Conservation (phyloP, 1,284 basidiomycete genomes). For the Mycena sp. region DNA sequence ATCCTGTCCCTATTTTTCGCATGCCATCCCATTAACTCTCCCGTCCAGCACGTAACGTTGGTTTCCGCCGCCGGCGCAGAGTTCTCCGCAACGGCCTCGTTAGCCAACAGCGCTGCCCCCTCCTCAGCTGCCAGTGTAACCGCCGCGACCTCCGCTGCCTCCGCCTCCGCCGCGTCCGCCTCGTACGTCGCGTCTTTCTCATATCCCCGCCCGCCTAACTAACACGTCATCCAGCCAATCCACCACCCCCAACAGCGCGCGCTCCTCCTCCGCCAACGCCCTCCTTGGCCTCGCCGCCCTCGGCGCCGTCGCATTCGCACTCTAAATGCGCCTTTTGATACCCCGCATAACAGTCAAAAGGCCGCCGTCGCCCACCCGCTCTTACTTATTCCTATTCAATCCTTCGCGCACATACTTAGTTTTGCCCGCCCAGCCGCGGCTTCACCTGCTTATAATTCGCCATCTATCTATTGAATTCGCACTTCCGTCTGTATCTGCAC, state of each 20-base stretch:
- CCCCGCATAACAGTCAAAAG: not conserved
- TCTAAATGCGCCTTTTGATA: conserved; percentile 15
- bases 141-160: not conserved
- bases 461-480: conserved; percentile 15
- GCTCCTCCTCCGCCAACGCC: conserved; percentile 14
- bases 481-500: conserved; percentile 1
- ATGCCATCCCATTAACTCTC: not conserved
- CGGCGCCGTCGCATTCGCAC: conserved; percentile 23
- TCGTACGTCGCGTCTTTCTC: not conserved
- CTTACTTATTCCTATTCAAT: not conserved
- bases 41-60: conserved; percentile 12
- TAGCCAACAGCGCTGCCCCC: not conserved
- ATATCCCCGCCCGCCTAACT: no score
- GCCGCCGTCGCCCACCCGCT: not conserved
- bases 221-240: not conserved
- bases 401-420: not conserved
- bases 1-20: not conserved
- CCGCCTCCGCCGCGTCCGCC: not conserved
- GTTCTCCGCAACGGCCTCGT: conserved; percentile 25
- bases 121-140: not conserved
- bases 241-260: conserved; percentile 17
- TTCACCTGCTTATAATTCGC: conserved; percentile 4
- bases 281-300: conserved; percentile 25
- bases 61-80: conserved; percentile 23
- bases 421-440: conserved; percentile 18